Conservation (phyloP, 164 flowering plant species). For the Santalum album region DNA sequence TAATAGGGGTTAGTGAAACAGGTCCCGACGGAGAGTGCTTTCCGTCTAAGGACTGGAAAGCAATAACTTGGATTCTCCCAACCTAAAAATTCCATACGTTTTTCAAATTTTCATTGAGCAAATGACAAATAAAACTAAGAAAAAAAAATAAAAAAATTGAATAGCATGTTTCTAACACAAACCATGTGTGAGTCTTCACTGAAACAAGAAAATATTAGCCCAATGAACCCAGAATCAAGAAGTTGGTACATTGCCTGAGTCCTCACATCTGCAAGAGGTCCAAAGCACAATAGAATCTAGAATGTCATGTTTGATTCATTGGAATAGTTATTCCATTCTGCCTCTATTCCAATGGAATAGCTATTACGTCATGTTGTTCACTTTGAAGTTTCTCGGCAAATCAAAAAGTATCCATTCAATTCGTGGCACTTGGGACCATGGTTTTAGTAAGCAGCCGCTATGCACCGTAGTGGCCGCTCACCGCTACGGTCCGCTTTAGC, state of each 20-base stretch:
- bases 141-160: neutral
- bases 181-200: slow-evolving; percentile 95
- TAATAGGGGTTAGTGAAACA: slow-evolving; percentile 38
- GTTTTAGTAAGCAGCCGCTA: too few relatives aligned
- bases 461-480: too few relatives aligned
- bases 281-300: slow-evolving; percentile 1
- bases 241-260: too few relatives aligned
- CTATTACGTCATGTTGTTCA: too few relatives aligned
- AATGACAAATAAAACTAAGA: too few relatives aligned
- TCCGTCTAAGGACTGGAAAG: slow-evolving; percentile 95
- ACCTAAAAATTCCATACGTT: slow-evolving; percentile 36
- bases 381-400: too few relatives aligned
- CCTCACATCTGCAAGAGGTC: slow-evolving; percentile 69
- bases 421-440: too few relatives aligned
- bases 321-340: too few relatives aligned
- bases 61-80: slow-evolving; percentile 95
- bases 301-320: neutral
- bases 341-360: too few relatives aligned
- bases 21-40: slow-evolving; percentile 47
- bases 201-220: slow-evolving; percentile 97
- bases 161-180: slow-evolving; percentile 4
- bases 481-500: too few relatives aligned
- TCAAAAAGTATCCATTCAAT: too few relatives aligned
- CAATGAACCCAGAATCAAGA: slow-evolving; percentile 99
- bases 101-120: neutral